A percentile compares a stretch with the other conserved stretches of the same genome.
These are phyloP conservation scores for Gentiana dahurica DNA, from an alignment of 257 asterid genomes.

Conservation along the genomic window DNA sequence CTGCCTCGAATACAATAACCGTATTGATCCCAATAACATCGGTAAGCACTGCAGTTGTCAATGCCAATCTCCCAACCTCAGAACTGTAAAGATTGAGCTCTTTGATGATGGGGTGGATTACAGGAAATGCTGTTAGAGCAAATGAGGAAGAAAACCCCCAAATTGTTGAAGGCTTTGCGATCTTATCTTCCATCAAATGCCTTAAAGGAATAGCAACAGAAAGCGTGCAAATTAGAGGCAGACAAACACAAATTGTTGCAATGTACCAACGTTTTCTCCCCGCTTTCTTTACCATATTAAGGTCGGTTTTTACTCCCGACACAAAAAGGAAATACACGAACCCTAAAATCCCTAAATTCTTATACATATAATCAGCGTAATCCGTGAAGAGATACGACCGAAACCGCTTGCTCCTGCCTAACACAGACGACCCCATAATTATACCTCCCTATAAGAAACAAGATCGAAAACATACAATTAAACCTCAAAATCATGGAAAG, in stretches of 20 bases:
- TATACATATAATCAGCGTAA: slow-evolving; percentile 22
- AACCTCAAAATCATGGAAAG: no score
- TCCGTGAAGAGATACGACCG: slow-evolving; percentile 35
- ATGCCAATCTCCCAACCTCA: slow-evolving; percentile 59
- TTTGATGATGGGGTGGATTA: slow-evolving; percentile 41
- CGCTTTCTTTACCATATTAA: slow-evolving; percentile 19
- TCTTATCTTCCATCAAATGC: slow-evolving; percentile 21
- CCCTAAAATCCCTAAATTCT: slow-evolving; percentile 53
- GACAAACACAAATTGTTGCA: slow-evolving; percentile 17
- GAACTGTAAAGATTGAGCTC: slow-evolving; percentile 82
- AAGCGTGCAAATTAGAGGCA: slow-evolving; percentile 26
- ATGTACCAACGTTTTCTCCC: slow-evolving; percentile 52
- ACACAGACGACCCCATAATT: slow-evolving; percentile 60
- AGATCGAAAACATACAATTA: background rate
- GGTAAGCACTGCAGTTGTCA: slow-evolving; percentile 36
- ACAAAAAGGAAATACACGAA: slow-evolving; percentile 76
- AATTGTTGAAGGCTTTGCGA: slow-evolving; percentile 27
- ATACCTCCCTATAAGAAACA: slow-evolving; percentile 48
- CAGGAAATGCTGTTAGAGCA: slow-evolving; percentile 56
- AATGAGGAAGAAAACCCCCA: slow-evolving; percentile 42
- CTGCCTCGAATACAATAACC: slow-evolving; percentile 38
- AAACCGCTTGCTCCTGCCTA: slow-evolving; percentile 39
- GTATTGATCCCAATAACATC: slow-evolving; percentile 47
- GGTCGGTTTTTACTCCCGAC: slow-evolving; percentile 58
- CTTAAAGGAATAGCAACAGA: slow-evolving; percentile 19